Evolutionary conservation across 2,329 filamentous ascomycete species (phyloP), one percentile per base, ranked within the genome.

Genomic region (Phaeosphaeriaceae sp.): DNA sequence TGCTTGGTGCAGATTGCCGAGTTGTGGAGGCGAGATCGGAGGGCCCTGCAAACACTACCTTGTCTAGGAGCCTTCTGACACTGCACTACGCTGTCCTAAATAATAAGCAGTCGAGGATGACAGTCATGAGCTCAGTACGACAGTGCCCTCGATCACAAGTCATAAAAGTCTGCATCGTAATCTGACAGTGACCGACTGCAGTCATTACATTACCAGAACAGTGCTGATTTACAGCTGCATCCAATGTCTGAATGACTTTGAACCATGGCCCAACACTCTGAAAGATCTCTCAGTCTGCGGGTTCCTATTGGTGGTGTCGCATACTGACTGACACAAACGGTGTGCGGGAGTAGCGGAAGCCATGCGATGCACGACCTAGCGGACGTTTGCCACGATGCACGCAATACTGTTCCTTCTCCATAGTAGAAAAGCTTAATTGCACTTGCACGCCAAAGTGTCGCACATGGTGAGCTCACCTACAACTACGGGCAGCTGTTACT

Each of bases 1-100:
- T 65, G 64, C 56, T 55, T 61, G 58, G 58, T 62, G 46, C 41
- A 64, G 60, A 65, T 67, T 68, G 66, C 65, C 70, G 70, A 68
- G 59, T 58, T 57, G 53, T 67, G 61, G 62, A 64, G 67, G 55
- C 61, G 63, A 52, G 57, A 33, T 46, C 48, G 51, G 53, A 61
- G 48, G 54, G 55, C 31, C 7, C 49, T 51, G 56, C 48, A 46
- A 53, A 15, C 52, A 55, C 45, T 47, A n/a, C n/a, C 51, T 27
- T 27, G 21, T 15, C 17, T n/a, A 15, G 22, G 45, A 25, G 22
- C 22, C 6, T 25, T 47, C 6, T 22, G 21, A 27, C 22, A 19
- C 45, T 9, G 22, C 45, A 47, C 22, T n/a, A 15, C 21, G 15
- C 17, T 25, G 22, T 25, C 2, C 45, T 27, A 5, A 15, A 15